Evolutionary conservation across 345 rosid genomes (phyloP).

Genomic region (Turnera subulata): DNA sequence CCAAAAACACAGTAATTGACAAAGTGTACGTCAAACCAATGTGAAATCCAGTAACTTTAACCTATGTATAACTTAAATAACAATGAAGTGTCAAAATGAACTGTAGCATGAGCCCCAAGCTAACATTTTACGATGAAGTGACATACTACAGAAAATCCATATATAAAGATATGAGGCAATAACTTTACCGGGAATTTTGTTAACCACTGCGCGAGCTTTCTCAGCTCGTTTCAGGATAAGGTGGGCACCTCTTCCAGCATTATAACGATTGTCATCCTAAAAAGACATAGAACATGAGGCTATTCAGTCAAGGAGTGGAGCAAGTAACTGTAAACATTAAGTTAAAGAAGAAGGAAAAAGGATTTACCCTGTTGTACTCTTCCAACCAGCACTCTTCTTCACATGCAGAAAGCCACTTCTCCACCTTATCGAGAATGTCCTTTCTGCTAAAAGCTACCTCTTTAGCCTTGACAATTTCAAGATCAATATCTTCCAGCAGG

Average conservation of each 20-base stretch:
- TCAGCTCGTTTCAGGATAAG: slow-evolving; percentile 95
- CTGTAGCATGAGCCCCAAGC: not conserved
- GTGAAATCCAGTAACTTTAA: not conserved
- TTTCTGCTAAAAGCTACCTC: slow-evolving; percentile 63
- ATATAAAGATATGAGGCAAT: not conserved
- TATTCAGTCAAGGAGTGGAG: no score
- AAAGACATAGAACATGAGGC: no score
- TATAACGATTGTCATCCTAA: slow-evolving; percentile 94
- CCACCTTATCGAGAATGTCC: slow-evolving; percentile 68
- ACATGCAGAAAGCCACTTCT: slow-evolving; percentile 67
- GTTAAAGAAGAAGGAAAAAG: no score
- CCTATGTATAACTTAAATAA: not conserved
- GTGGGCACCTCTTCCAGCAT: slow-evolving; percentile 98
- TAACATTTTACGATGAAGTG: not conserved
- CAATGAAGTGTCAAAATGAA: not conserved
- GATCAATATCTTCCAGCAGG: slow-evolving; percentile 54
- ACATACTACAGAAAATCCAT: not conserved
- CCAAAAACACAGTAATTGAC: not conserved
- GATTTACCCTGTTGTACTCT: slow-evolving; percentile 59
- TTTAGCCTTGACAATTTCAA: slow-evolving; percentile 55
- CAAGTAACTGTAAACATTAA: no score
- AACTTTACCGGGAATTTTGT: slow-evolving; percentile 77
- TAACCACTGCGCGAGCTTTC: slow-evolving; percentile 91
- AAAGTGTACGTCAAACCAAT: no score
- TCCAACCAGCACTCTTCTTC: slow-evolving; percentile 83